These are phyloP conservation scores for Gaeumannomyces tritici DNA, from an alignment of 2,329 filamentous ascomycete species.

Conservation along the genomic window DNA sequence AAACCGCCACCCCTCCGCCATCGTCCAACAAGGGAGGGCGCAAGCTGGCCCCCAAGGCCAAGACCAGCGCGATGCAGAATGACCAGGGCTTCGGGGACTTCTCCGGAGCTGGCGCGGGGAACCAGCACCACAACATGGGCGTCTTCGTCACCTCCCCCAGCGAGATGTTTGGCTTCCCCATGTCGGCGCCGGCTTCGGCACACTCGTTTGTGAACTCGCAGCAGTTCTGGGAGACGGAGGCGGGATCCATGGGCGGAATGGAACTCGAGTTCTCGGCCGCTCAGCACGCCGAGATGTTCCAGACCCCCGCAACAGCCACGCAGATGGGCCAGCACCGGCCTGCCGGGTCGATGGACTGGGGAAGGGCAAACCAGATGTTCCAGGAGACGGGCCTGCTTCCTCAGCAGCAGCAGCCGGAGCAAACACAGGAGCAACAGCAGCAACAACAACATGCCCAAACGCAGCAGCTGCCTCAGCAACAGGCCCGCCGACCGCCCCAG, in stretches of 20 bases:
- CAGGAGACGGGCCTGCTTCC: slow-evolving; percentile 31
- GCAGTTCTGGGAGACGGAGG: slow-evolving; percentile 46
- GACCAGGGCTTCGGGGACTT: slow-evolving; percentile 41
- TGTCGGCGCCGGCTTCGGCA: slow-evolving; percentile 45
- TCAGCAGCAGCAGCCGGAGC: slow-evolving; percentile 16
- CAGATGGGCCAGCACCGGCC: slow-evolving; percentile 31
- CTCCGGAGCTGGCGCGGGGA: slow-evolving; percentile 32
- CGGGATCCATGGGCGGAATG: slow-evolving; percentile 37
- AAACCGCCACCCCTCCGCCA: slow-evolving; percentile 51
- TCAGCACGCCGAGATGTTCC: slow-evolving; percentile 31
- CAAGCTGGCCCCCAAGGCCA: slow-evolving; percentile 41
- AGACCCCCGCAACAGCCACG: slow-evolving; percentile 13
- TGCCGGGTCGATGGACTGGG: slow-evolving; percentile 48
- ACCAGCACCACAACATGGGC: slow-evolving; percentile 31
- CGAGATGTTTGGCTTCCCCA: slow-evolving; percentile 49
- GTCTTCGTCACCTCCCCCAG: slow-evolving; percentile 34
- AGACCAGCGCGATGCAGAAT: slow-evolving; percentile 44
- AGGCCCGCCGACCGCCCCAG: not conserved
- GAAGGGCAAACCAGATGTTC: slow-evolving; percentile 43
- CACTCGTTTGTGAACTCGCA: slow-evolving; percentile 32
- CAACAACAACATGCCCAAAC: slow-evolving; percentile 9
- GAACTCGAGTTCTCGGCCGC: slow-evolving; percentile 47
- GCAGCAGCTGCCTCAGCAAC: slow-evolving; percentile 11
- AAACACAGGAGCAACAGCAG: slow-evolving; percentile 9
- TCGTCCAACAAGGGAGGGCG: slow-evolving; percentile 45